Evolutionary conservation across 2,329 filamentous ascomycete species (phyloP), one percentile per base, ranked within the genome.

Genomic region (Epichloe bromicola): DNA sequence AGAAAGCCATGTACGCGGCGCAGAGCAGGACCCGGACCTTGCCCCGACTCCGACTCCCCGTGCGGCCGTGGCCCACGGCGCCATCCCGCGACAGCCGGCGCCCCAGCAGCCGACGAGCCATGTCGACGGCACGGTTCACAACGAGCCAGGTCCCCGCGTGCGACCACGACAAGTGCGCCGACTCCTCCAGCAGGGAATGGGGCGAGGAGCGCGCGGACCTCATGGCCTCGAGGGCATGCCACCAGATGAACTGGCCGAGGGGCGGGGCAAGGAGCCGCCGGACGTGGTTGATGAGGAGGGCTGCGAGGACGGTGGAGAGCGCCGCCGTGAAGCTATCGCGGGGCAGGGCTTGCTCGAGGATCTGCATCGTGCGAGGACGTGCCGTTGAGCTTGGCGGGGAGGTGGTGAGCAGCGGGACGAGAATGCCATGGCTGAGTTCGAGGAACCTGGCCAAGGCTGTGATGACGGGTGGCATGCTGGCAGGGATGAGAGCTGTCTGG

Each of bases 261-360:
- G 55, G 61, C 6, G 64, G 66, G 11, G 50, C 41, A 0, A 70
- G 51, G n/a, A 63, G 56, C 19, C 65, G 59, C 4, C 67, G 64
- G 15, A 69, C 58, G 55, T 74, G 70, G 60, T 72, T 65, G 26
- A 65, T 41, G 12, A 71, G 52, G 15, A 68, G 61, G 47, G 70
- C 70, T 39, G 62, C 58, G 14, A 61, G 39, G 42, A 69, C 57
- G 46, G 61, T 59, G 1, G 57, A 54, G 12, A 57, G 5, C 54
- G 49, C 23, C 5, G 23, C 23, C 7, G 55, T 52, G 52, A 61
- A 56, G 36, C 62, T 61, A 42, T 58, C 52, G 8, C 58, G 57
- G 43, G 67, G 56, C 5, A 64, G 44, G 19, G 2, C 26, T 10
- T 23, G 19, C 17, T 19, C 23, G 5, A 19, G 19, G 1, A 14